Base-by-base conservation (phyloP, 495 filamentous ascomycete genomes). In the Viridothelium virens region DNA sequence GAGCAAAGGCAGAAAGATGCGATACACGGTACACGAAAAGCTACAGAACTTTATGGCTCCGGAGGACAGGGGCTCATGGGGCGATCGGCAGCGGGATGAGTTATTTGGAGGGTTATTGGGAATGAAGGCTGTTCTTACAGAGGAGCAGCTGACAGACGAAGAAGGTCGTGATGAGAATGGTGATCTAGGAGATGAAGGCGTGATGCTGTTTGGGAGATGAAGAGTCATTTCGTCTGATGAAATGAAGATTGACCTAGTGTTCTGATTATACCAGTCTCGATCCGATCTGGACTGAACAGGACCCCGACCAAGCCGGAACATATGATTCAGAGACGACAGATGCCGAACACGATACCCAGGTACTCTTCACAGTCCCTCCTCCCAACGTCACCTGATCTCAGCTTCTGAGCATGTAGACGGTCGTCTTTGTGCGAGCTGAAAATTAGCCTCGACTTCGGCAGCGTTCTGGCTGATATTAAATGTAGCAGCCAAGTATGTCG, bases 21-120 rank as follows among this genome's bases (percentile, higher is more conserved):
- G 89, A 56, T 97, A 89, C 77, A 91, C 88, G 59, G 91, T 97
- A 18, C 93, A 97, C 71, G 92, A 97, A 79, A 97, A 96, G 77
- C 76, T 98, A 68, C 90, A 94, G 79, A 97, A 97, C 78, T 97
- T 97, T 74, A 96, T 97, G 92, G 92, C 91, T 38, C 89, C 93
- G 0, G 90, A 96, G 74, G 90, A 96, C 73, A 79, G 89, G 38
- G 82, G 87, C 2, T 74, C 68, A 12, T 96, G 92, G 92, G 88
- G 89, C 62, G 81, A 85, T 63, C 81, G 84, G 63, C 89, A 91
- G 47, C 85, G 91, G 63, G 90, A 91, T 72, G 85, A 96, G 71
- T 87, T 98, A 72, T 97, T 98, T 78, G 87, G 87, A 38, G 89
- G 91, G 39, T 76, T 98, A 73, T 86, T 98, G 64, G 95, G 94